Evolutionary conservation across 495 filamentous ascomycete genomes (phyloP).

Genomic region (Penicilliopsis zonata): DNA sequence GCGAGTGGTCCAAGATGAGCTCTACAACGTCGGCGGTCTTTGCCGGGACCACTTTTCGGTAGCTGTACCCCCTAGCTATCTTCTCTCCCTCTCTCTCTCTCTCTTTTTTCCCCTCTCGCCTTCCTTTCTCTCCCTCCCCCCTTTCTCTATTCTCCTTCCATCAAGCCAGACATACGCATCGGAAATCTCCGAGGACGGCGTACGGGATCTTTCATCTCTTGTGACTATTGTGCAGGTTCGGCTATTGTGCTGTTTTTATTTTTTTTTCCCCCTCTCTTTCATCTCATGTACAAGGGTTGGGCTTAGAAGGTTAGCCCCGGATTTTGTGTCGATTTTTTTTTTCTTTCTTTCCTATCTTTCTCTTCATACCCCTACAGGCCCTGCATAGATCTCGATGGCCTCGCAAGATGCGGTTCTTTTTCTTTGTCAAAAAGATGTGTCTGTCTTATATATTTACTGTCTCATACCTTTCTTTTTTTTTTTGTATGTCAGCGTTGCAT

Average conservation of each 20-base stretch:
- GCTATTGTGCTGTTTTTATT: conserved; percentile 11
- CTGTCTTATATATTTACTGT: conserved; percentile 11
- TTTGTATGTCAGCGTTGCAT: neutral
- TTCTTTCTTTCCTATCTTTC: conserved; percentile 13
- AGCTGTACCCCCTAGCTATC: conserved; percentile 6
- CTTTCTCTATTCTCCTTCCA: conserved; percentile 6
- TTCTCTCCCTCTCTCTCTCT: neutral
- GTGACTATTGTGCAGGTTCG: conserved; percentile 14
- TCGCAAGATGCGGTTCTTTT: conserved; percentile 19
- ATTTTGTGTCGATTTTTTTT: conserved; percentile 6
- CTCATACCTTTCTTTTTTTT: conserved; percentile 3
- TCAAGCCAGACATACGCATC: conserved; percentile 16
- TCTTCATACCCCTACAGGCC: conserved; percentile 33
- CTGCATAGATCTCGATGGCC: conserved; percentile 30
- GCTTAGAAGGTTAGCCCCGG: conserved; percentile 9
- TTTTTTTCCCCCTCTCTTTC: conserved; percentile 9
- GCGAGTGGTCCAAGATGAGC: conserved; percentile 83
- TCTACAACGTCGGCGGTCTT: conserved; percentile 68
- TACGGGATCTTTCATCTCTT: conserved; percentile 19
- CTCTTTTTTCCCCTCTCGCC: neutral
- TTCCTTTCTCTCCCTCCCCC: neutral
- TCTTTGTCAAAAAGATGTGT: conserved; percentile 10
- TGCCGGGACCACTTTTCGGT: conserved; percentile 41
- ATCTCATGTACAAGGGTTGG: conserved; percentile 7
- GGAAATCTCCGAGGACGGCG: conserved; percentile 22